A percentile compares a stretch with the other conserved stretches of the same genome.
These are phyloP conservation scores for Cenchrus fungigraminus DNA, from an alignment of 176 grass and related monocot genomes.

Conservation along the genomic window DNA sequence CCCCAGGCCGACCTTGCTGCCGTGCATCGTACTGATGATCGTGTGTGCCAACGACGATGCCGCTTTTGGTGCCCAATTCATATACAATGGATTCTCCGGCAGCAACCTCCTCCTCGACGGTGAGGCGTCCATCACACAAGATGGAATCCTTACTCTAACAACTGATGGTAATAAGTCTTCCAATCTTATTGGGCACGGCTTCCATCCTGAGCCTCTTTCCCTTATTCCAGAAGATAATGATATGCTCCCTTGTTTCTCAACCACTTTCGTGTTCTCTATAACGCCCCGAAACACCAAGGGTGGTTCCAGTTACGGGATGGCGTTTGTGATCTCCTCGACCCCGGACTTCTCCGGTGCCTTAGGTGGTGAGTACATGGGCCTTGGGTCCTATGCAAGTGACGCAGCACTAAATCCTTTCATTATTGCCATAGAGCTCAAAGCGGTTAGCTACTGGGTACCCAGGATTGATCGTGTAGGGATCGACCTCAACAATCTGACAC, in stretches of 20 bases:
- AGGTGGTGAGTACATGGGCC: too few relatives aligned
- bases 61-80: background rate
- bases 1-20: background rate
- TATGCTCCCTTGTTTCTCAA: conserved; percentile 28
- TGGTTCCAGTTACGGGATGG: conserved; percentile 11
- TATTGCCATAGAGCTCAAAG: too few relatives aligned
- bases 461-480: conserved; percentile 26
- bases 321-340: conserved; percentile 33
- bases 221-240: background rate
- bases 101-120: conserved; percentile 34
- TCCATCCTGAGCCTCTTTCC: conserved; percentile 32
- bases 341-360: background rate
- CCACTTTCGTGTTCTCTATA: conserved; percentile 48
- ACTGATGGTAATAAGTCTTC: background rate
- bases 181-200: conserved; percentile 11
- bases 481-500: conserved; percentile 34
- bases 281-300: background rate
- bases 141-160: conserved; percentile 41
- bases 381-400: too few relatives aligned
- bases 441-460: too few relatives aligned
- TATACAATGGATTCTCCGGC: conserved; percentile 42
- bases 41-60: background rate
- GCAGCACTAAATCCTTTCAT: too few relatives aligned
- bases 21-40: background rate
- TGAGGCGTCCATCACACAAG: conserved; percentile 19